A percentile compares a stretch with the other conserved stretches of the same genome.
These are phyloP conservation scores for Apiotrichum domesticum DNA, from an alignment of 1,284 basidiomycete genomes.

Conservation along the genomic window DNA sequence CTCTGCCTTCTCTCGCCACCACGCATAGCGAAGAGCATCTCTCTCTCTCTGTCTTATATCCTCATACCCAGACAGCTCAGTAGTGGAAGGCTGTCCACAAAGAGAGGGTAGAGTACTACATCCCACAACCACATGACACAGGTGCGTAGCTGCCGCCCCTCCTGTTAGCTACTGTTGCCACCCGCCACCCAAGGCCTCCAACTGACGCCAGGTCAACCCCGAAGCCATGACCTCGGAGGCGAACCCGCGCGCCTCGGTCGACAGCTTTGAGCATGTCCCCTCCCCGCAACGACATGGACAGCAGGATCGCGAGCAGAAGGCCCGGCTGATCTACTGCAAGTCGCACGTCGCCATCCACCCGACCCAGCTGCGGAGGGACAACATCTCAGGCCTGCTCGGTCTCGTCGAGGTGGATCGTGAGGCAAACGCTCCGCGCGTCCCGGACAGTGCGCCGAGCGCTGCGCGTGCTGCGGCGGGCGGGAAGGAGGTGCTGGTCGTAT, in stretches of 20 bases:
- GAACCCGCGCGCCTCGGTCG: background rate
- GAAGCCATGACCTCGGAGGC: background rate
- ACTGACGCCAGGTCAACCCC: background rate
- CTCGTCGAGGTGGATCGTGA: constrained; percentile 60
- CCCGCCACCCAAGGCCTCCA: no score
- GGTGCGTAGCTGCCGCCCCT: background rate
- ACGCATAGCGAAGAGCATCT: no score
- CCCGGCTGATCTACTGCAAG: constrained; percentile 69
- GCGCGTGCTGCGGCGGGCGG: background rate
- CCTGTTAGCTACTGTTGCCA: no score
- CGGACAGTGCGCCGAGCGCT: background rate
- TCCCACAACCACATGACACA: background rate
- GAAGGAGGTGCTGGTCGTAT: constrained; percentile 38
- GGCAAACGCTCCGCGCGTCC: constrained; percentile 4
- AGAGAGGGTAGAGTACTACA: no score
- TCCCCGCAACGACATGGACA: background rate
- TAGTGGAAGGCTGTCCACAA: no score
- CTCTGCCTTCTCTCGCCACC: no score
- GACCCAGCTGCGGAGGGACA: constrained; percentile 81
- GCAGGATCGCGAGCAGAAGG: constrained; percentile 20
- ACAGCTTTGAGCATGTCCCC: constrained; percentile 11
- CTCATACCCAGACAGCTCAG: no score
- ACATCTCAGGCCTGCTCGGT: constrained; percentile 85
- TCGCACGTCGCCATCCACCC: constrained; percentile 92
- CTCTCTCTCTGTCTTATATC: no score